Evolutionary conservation across 441 rosid species (phyloP), one percentile per base, ranked within the genome.

Genomic region (Populus hybrid): DNA sequence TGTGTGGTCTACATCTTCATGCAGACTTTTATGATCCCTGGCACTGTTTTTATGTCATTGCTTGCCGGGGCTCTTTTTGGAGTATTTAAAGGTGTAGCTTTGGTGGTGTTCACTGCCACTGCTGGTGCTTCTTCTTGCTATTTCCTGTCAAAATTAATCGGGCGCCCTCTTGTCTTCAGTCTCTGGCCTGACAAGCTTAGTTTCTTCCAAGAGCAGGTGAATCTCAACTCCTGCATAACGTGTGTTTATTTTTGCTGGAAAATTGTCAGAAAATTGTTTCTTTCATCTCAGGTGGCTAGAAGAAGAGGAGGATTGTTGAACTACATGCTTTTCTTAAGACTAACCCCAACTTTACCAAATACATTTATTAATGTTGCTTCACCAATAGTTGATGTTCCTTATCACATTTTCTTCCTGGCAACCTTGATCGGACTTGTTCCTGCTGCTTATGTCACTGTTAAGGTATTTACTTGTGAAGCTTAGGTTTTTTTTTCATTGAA

Each of bases 21-120:
- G 97, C 98, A 94, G 79, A 94, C 98, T 21, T 94, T 92, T 82
- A 92, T 94, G 97, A 91, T 94, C 46, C 98, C 97, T 0, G 95
- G 97, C 77, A 92, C 97, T 7, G 91, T 94, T 78, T 94, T 94
- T 80, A 92, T 94, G 95, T 90, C 97, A 9, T 84, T 94, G 79
- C 98, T 94, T 79, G 98, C 98, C 42, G 98, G 97, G 77, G 88
- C 97, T 34, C 90, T 94, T 70, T 94, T 94, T 79, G 98, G 98
- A 38, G 93, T 89, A 34, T 75, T 86, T 71, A 90, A 86, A 88
- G 97, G 97, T 21, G 90, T 94, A 79, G 93, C 89, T 68, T 86
- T 92, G 80, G 97, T 94, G 63, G 95, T 92, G 71, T 89, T 91
- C 42, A 81, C 91, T 71, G 97, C 98, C 78, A 89, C 97, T 11